Percentiles rank a stretch among this genome's conserved stretches.
phyloP scores from a whole-genome alignment of 1,284 basidiomycete genomes.

The Cystobasidium pallidum region DNA sequence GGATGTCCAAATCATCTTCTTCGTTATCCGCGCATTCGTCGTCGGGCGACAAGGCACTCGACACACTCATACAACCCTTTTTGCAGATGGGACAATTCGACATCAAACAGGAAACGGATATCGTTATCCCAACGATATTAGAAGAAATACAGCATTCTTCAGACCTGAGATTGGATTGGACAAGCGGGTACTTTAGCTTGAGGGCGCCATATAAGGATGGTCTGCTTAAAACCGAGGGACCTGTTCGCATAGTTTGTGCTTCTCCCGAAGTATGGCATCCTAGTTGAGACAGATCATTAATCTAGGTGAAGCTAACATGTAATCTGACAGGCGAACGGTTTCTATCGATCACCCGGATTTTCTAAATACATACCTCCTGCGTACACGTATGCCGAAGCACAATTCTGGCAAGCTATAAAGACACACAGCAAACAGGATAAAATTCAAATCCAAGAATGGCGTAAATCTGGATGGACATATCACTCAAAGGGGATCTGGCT shows the following conservation, averaged over 20 bases:
- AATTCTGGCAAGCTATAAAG: slow-evolving; percentile 61
- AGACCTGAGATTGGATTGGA: slow-evolving; percentile 64
- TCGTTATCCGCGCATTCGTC: background rate
- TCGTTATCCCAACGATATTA: slow-evolving; percentile 57
- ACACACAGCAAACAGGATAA: slow-evolving; percentile 53
- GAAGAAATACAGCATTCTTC: slow-evolving; percentile 56
- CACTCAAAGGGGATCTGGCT: slow-evolving; percentile 82
- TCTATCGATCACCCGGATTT: slow-evolving; percentile 83
- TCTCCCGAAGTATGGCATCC: slow-evolving; percentile 72
- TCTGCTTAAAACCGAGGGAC: slow-evolving; percentile 65
- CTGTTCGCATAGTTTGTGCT: slow-evolving; percentile 78
- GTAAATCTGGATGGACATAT: slow-evolving; percentile 91
- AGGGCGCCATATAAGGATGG: slow-evolving; percentile 78
- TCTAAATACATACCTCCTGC: slow-evolving; percentile 92
- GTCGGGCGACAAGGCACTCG: slow-evolving; percentile 26
- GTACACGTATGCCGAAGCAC: slow-evolving; percentile 83
- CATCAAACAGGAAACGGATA: slow-evolving; percentile 56
- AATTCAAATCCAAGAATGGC: slow-evolving; percentile 83
- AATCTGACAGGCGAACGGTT: slow-evolving; percentile 80
- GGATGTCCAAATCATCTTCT: slow-evolving; percentile 4
- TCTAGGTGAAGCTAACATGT: background rate
- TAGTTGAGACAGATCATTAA: too few species aligned
- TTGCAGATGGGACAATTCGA: slow-evolving; percentile 58
- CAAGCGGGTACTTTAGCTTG: slow-evolving; percentile 93
- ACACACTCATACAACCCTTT: slow-evolving; percentile 55